Evolutionary conservation across 2,329 filamentous ascomycete species (phyloP).

Genomic region (Penicillium sp.): DNA sequence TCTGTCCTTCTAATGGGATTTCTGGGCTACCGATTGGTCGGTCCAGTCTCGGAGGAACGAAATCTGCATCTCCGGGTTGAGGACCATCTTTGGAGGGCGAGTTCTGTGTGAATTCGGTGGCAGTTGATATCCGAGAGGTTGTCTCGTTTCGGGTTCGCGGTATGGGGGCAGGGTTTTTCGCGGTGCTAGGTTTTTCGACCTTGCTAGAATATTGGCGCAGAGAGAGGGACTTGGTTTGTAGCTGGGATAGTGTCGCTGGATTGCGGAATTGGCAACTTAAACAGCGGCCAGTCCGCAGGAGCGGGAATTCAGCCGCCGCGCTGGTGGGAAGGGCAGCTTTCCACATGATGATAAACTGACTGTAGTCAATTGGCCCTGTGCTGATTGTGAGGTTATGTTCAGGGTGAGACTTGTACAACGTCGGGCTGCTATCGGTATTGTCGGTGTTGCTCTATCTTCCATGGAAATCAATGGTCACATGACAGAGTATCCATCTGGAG

Average conservation of each 20-base stretch:
- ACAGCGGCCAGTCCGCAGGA: conserved; percentile 31
- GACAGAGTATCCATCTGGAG: neutral
- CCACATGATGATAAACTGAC: conserved; percentile 27
- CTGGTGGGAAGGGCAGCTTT: conserved; percentile 23
- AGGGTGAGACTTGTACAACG: neutral
- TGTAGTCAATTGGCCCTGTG: neutral
- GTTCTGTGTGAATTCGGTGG: conserved; percentile 32
- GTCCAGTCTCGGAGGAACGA: conserved; percentile 52
- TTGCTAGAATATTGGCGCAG: conserved; percentile 33
- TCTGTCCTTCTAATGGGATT: conserved; percentile 73
- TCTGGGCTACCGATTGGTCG: conserved; percentile 77
- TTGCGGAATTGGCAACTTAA: conserved; percentile 37
- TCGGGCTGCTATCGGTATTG: neutral
- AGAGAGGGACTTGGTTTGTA: conserved; percentile 19
- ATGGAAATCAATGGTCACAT: conserved; percentile 6
- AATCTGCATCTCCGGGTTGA: conserved; percentile 41
- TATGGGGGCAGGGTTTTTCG: neutral
- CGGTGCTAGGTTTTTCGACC: neutral
- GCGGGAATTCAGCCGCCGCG: conserved; percentile 22
- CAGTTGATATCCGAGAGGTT: conserved; percentile 10
- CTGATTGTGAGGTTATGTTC: neutral
- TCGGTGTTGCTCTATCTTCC: neutral
- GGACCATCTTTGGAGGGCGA: conserved; percentile 18
- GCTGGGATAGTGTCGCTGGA: conserved; percentile 16
- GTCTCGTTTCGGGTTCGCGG: conserved; percentile 1